Conservation (phyloP, 2,329 filamentous ascomycete species). For the Lachnellula cervina region DNA sequence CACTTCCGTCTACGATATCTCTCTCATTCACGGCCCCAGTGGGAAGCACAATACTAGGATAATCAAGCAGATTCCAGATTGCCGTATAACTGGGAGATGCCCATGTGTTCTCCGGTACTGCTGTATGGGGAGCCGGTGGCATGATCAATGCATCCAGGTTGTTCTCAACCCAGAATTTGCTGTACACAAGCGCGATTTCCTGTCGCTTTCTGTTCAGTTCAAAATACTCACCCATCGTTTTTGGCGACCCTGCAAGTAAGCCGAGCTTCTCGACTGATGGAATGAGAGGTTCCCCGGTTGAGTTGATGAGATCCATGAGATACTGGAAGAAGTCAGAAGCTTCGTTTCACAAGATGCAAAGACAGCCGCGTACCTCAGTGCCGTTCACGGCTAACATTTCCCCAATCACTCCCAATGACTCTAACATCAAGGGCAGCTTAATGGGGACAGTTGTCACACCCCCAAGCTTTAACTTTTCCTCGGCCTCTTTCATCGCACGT, state of each 20-base stretch:
- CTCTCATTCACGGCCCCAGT: constrained; percentile 5
- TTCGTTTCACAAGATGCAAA: background rate
- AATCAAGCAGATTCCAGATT: constrained; percentile 14
- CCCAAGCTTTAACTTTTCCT: constrained; percentile 23
- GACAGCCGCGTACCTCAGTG: constrained; percentile 20
- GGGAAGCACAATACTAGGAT: constrained; percentile 6
- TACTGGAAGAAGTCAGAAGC: background rate
- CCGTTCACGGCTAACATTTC: constrained; percentile 14
- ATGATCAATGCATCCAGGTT: constrained; percentile 46
- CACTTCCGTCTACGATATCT: background rate
- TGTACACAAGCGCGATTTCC: constrained; percentile 36
- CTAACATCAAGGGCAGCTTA: background rate
- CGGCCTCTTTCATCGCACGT: constrained; percentile 27
- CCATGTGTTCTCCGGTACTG: constrained; percentile 46
- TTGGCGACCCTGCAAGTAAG: constrained; percentile 1
- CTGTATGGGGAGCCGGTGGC: constrained; percentile 44
- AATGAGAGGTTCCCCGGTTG: constrained; percentile 33
- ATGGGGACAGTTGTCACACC: constrained; percentile 10
- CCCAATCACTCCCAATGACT: constrained; percentile 35
- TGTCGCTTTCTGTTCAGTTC: constrained; percentile 14
- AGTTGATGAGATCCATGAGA: background rate
- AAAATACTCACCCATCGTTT: constrained; percentile 10
- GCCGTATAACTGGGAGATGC: constrained; percentile 14
- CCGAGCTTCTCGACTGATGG: constrained; percentile 12
- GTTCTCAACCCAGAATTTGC: constrained; percentile 38